These are phyloP conservation scores for Trichoderma harzianum DNA, from an alignment of 2,329 filamentous ascomycete species.

Conservation along the genomic window DNA sequence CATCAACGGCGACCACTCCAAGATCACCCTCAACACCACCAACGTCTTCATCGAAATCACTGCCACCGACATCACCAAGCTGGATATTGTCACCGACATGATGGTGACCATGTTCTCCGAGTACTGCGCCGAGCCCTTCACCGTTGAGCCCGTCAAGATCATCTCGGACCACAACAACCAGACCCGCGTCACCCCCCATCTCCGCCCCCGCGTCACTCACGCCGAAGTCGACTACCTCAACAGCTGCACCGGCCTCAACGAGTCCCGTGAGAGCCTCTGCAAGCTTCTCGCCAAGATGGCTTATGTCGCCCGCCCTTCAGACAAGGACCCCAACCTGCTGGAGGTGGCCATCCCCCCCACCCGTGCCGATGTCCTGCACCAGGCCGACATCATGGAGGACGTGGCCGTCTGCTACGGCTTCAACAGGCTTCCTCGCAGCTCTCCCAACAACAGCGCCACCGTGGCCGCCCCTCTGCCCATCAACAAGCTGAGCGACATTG, in stretches of 20 bases:
- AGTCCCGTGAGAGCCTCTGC: constrained; percentile 72
- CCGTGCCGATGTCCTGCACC: constrained; percentile 89
- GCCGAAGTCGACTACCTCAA: constrained; percentile 94
- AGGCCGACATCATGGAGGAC: constrained; percentile 99
- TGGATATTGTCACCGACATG: constrained; percentile 93
- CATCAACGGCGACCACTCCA: constrained; percentile 96
- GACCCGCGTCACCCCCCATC: constrained; percentile 74
- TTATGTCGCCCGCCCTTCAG: constrained; percentile 73
- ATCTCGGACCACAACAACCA: constrained; percentile 87
- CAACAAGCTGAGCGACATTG: constrained; percentile 93
- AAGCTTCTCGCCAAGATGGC: constrained; percentile 85
- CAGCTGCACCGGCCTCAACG: constrained; percentile 77
- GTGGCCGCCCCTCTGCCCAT: constrained; percentile 83
- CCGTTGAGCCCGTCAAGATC: constrained; percentile 89
- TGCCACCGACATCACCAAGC: constrained; percentile 90
- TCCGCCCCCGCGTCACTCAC: constrained; percentile 71
- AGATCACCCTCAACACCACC: constrained; percentile 85
- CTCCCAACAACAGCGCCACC: constrained; percentile 81
- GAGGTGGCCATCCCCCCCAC: constrained; percentile 84
- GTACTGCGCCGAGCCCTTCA: constrained; percentile 85
- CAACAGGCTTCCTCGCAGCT: constrained; percentile 86
- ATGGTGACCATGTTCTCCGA: constrained; percentile 96
- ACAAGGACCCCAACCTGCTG: constrained; percentile 64
- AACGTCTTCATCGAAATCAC: constrained; percentile 98
- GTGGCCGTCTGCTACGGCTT: constrained; percentile 95